Evolutionary conservation across 805 yeast genomes (phyloP), one percentile per base, ranked within the genome.

Genomic region (Saccharomycopsis malanga): DNA sequence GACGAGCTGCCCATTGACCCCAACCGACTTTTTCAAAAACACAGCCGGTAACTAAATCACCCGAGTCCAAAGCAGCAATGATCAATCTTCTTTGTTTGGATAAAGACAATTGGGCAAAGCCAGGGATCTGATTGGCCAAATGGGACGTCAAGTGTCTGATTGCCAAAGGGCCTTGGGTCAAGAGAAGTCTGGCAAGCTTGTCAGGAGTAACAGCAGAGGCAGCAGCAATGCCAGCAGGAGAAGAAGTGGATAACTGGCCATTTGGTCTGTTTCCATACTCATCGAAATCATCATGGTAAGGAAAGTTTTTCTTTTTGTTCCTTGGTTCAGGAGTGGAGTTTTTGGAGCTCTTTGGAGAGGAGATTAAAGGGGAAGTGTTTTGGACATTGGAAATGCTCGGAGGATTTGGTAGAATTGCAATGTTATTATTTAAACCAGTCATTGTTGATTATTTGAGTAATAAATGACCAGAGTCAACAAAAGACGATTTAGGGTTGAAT

Each of bases 1-100:
- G 66, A 56, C 79, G 73, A 2, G 89, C 94, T 21, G 84, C 84
- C 98, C 98, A 89, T 62, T 89, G 94, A 50, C 98, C 98, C 98
- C 98, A 89, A 20, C 97, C 96, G 27, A 89, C 87, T 66, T 89
- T 89, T 59, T 87, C 95, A 66, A 89, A 89, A 14, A 83, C 76
- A 37, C 84, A 81, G 4, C 66, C 61, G 39, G 67, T 59, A 4
- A 61, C 61, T 49, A 74, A 72, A 47, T 77, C 81, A 7, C 85
- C 83, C 54, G 77, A 74, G 56, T 87, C 96, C 65, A 89, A 74
- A 34, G 89, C 93, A 12, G 88, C 79, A 82, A 89, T 89, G 25
- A 89, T 89, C 48, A 89, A 73, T 50, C 97, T 72, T 59, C 97
- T 74, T 65, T 89, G 96, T 60, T 89, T 89, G 9, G 95, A 85